phyloP scores from a whole-genome alignment of 768 basidiomycete species.

The Serendipita sp. region DNA sequence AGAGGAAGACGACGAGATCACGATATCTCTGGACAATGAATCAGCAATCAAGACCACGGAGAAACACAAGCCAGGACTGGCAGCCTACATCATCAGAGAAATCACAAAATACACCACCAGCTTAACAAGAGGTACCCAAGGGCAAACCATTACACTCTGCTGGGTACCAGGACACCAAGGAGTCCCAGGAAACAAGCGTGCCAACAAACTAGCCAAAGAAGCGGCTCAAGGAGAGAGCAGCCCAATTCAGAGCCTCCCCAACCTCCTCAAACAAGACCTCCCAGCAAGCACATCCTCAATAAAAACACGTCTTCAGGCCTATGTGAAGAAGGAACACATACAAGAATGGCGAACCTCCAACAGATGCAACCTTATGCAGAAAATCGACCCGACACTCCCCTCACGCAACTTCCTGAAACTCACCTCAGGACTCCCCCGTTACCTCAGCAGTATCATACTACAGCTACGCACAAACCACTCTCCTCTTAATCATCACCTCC shows the following conservation, averaged over 20 bases:
- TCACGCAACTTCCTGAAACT: background rate
- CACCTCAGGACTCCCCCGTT: background rate
- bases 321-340: background rate
- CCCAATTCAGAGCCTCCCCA: background rate
- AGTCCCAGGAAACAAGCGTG: slow-evolving; percentile 9
- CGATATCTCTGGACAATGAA: background rate
- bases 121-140: background rate
- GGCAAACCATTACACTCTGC: background rate
- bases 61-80: background rate
- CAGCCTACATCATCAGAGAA: background rate
- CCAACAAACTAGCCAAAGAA: slow-evolving; percentile 8
- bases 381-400: background rate
- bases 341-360: background rate
- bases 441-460: background rate
- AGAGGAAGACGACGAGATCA: too few species aligned
- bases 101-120: background rate
- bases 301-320: background rate
- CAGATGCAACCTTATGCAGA: background rate
- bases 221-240: slow-evolving; percentile 6
- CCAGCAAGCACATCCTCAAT: slow-evolving; percentile 12
- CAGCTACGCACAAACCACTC: background rate
- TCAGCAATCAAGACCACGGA: background rate
- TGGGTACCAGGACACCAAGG: slow-evolving; percentile 12
- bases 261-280: slow-evolving; percentile 2
- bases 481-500: background rate